phyloP scores from a whole-genome alignment of 2,329 filamentous ascomycete species.

The Acephala macrosclerotiorum region DNA sequence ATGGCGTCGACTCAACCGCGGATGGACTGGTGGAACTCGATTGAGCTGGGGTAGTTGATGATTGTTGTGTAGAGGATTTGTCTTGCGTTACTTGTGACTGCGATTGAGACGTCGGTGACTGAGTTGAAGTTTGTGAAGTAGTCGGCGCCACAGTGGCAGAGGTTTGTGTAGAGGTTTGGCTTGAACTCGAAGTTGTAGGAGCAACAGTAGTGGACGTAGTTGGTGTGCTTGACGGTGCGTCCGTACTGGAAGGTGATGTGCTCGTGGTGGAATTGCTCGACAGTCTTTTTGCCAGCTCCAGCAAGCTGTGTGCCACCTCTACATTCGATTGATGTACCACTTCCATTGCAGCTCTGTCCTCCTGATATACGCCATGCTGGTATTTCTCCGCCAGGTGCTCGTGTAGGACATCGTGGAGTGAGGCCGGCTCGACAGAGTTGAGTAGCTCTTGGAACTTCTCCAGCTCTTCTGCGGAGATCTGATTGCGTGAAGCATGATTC shows the following conservation, averaged over 20 bases:
- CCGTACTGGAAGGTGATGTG: slow-evolving; percentile 16
- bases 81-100: neutral
- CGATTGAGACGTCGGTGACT: neutral
- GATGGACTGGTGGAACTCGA: slow-evolving; percentile 16
- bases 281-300: slow-evolving; percentile 70
- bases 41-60: slow-evolving; percentile 6
- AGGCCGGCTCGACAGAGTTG: slow-evolving; percentile 62
- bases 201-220: neutral
- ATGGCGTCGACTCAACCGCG: slow-evolving; percentile 1
- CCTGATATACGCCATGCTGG: slow-evolving; percentile 72
- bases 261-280: slow-evolving; percentile 37
- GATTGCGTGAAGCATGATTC: slow-evolving; percentile 32
- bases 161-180: neutral
- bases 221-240: slow-evolving; percentile 8
- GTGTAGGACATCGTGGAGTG: slow-evolving; percentile 72
- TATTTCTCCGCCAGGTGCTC: slow-evolving; percentile 67
- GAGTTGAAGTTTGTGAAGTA: neutral
- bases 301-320: slow-evolving; percentile 66
- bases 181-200: slow-evolving; percentile 11
- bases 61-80: slow-evolving; percentile 4
- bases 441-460: slow-evolving; percentile 61
- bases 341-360: slow-evolving; percentile 69
- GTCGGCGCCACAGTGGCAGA: slow-evolving; percentile 10
- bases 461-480: slow-evolving; percentile 33
- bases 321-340: slow-evolving; percentile 67